Evolutionary conservation across 106 monocot species (phyloP).

Genomic region (Amphibolis antarctica): DNA sequence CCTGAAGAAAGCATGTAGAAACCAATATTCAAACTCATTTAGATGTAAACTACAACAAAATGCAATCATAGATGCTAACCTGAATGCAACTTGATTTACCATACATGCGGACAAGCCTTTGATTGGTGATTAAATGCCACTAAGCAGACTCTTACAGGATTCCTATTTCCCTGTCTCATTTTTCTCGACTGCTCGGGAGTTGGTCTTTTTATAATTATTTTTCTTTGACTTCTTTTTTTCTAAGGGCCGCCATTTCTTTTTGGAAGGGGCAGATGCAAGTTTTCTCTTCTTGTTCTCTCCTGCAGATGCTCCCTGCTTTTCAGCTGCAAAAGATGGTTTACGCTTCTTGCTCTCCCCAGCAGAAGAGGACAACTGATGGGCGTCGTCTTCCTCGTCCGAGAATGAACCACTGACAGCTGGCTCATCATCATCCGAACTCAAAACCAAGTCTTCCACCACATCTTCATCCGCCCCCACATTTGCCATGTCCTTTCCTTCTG

Average conservation of each 20-base stretch:
- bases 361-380: background rate
- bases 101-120: too few species aligned
- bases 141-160: too few species aligned
- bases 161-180: background rate
- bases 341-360: conserved; percentile 19
- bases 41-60: too few species aligned
- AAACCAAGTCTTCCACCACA: conserved; percentile 76
- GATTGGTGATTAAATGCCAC: too few species aligned
- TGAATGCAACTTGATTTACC: too few species aligned
- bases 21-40: too few species aligned
- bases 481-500: conserved; percentile 8
- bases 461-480: conserved; percentile 44
- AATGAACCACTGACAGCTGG: conserved; percentile 2
- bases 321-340: background rate
- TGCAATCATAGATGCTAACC: too few species aligned
- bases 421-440: conserved; percentile 73
- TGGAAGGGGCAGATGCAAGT: background rate
- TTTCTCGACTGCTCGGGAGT: background rate
- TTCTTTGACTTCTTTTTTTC: background rate
- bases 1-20: too few species aligned
- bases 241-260: too few species aligned
- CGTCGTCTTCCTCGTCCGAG: conserved; percentile 15
- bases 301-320: background rate
- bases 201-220: background rate
- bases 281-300: conserved; percentile 4